Evolutionary conservation across 805 yeast genomes (phyloP), one percentile per base, ranked within the genome.

Genomic region (Yarrowia phangngaensis): DNA sequence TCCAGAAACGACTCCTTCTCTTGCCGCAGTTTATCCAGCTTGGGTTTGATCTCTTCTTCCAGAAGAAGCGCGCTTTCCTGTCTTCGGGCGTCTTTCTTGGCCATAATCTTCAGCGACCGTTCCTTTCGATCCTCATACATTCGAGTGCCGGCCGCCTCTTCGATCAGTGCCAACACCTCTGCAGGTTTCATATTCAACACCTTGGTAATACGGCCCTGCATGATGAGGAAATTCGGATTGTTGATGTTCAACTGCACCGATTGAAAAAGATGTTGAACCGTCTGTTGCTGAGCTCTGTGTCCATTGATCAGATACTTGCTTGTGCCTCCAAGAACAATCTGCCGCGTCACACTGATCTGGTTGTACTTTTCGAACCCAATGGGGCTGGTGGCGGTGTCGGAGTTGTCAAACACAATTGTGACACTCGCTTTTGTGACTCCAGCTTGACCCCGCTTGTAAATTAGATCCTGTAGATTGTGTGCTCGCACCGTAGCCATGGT

Each of bases 141-240:
- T 55, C 90, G 79, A 0, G 98, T 92, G 5, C 99, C 98, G 0
- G 98, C 95, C 0, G 98, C 98, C 67, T 92, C 99, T 65, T 92
- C 98, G 49, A 92, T 87, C 56, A 92, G 72, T 4, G 95, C 81
- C 54, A 92, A 67, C 31, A 90, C 84, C 64, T 92, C 97, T 1
- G 78, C 70, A 1, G 98, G 95, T 58, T 85, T 87, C 97, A 92
- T 92, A 64, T 92, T 92, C 59, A 92, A 73, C 55, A 92, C 97
- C 64, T 92, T 90, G 24, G 98, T 94, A 67, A 94, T 92, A 63
- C 88, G 86, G 53, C 99, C 99, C 67, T 92, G 99, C 98, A 94
- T 92, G 60, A 92, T 92, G 58, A 92, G 73, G 66, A 92, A 92
- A 64, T 92, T 92, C 23, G 99, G 98, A 62, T 90, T 92, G 64